These are phyloP conservation scores for Fremontodendron californicum DNA, from an alignment of 345 rosid species.

Conservation along the genomic window DNA sequence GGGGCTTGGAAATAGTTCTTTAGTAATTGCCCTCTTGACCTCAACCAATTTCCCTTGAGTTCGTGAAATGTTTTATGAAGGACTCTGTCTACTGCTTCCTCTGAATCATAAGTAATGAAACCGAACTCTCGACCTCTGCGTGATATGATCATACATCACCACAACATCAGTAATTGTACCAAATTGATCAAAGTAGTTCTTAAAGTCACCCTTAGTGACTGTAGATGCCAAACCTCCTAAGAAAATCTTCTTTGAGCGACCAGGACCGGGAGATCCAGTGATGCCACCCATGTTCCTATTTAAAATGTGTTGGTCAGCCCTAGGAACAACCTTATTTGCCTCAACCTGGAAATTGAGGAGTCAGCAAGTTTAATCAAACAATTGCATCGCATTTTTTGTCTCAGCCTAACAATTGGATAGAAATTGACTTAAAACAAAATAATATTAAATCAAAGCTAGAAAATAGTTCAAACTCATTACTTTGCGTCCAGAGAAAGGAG, in stretches of 20 bases:
- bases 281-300: constrained; percentile 36
- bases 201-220: constrained; percentile 49
- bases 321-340: no score
- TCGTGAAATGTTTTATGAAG: no score
- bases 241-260: constrained; percentile 58
- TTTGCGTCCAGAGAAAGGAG: background rate
- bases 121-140: no score
- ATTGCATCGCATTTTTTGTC: constrained; percentile 9
- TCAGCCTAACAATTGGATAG: constrained; percentile 2
- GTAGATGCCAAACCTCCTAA: constrained; percentile 64
- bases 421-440: constrained; percentile 4
- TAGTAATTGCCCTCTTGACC: no score
- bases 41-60: no score
- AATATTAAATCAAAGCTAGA: no score
- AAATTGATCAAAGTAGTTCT: constrained; percentile 60
- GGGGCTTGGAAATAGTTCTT: constrained; percentile 65
- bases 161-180: no score
- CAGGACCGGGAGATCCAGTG: constrained; percentile 42
- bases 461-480: no score
- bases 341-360: constrained; percentile 30
- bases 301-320: constrained; percentile 47
- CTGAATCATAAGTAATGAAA: no score
- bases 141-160: no score
- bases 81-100: no score
- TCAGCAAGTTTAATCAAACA: constrained; percentile 13